Percentiles rank a stretch among this genome's conserved stretches.
phyloP scores from a whole-genome alignment of 768 basidiomycete species.

The Leccinum incarnatum region DNA sequence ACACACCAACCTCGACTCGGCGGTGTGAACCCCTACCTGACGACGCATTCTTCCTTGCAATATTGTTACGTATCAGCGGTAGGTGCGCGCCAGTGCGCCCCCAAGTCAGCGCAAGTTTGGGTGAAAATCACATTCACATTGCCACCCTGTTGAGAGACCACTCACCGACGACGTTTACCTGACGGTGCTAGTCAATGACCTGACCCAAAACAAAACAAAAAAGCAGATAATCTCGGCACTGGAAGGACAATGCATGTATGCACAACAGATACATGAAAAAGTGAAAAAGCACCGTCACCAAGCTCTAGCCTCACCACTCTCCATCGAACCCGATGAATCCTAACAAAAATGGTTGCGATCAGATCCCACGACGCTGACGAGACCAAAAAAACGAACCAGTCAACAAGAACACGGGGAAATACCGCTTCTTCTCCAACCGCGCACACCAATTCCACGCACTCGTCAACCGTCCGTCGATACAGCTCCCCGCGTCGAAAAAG shows the following conservation, averaged over 20 bases:
- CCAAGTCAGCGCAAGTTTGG: background rate
- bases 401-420: constrained; percentile 75
- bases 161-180: background rate
- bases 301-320: constrained; percentile 55
- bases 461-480: constrained; percentile 81
- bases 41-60: too few species aligned
- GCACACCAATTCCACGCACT: constrained; percentile 95
- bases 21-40: too few species aligned
- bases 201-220: background rate
- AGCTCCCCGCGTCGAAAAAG: constrained; percentile 84
- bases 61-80: background rate
- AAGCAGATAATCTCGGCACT: background rate
- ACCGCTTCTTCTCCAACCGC: constrained; percentile 80
- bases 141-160: background rate
- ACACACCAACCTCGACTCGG: too few species aligned
- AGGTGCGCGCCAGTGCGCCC: constrained; percentile 31
- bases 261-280: background rate
- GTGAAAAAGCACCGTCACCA: background rate
- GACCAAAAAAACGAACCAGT: constrained; percentile 48
- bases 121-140: background rate
- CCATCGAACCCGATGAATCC: constrained; percentile 87
- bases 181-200: background rate
- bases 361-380: background rate
- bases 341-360: constrained; percentile 23
- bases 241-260: background rate